A percentile compares a stretch with the other conserved stretches of the same genome.
These are phyloP conservation scores for Nitzschia palea DNA, from an alignment of 108 stramenopile species.

Conservation along the genomic window DNA sequence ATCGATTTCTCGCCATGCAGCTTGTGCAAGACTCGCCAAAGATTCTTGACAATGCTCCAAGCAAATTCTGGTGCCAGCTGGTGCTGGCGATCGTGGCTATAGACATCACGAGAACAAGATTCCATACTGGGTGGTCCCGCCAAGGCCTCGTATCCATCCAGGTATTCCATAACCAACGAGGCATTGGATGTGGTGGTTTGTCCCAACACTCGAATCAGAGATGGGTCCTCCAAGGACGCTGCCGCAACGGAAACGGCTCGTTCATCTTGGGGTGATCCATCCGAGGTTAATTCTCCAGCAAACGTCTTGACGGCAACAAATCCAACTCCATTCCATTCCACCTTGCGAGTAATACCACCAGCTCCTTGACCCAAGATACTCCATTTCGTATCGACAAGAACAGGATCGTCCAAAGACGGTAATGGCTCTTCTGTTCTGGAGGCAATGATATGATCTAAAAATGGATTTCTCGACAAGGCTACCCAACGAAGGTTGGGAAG, in stretches of 20 bases:
- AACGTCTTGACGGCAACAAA: conserved; percentile 47
- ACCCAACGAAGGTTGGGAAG: conserved; percentile 49
- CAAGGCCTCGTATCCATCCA: conserved; percentile 45
- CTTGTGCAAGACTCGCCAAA: conserved; percentile 36
- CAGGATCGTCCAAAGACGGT: conserved; percentile 20
- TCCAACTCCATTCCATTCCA: conserved; percentile 5
- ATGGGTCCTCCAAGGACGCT: conserved; percentile 14
- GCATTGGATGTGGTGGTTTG: conserved; percentile 36
- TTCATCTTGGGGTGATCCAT: conserved; percentile 61
- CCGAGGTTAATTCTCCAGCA: conserved; percentile 45
- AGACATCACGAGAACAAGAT: conserved; percentile 67
- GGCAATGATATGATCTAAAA: conserved; percentile 16
- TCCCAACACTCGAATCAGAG: conserved; percentile 48
- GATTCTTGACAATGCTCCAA: conserved; percentile 24
- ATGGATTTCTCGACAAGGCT: conserved; percentile 62
- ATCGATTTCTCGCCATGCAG: conserved; percentile 45
- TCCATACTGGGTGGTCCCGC: conserved; percentile 62
- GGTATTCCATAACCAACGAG: conserved; percentile 62
- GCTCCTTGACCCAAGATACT: conserved; percentile 57
- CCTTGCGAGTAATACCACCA: conserved; percentile 50
- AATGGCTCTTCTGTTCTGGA: not conserved
- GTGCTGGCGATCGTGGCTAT: not conserved
- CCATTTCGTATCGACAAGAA: conserved; percentile 17
- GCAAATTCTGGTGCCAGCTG: conserved; percentile 7
- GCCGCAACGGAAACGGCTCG: conserved; percentile 37